These are phyloP conservation scores for barrel medic (Medicago truncatula) DNA, from an alignment of 306 rosid species.

Conservation along the genomic window MtrunA17r5.0-ANR NC_053048.1:42516501-42517000, in stretches of 20 bases:
- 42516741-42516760: neutral
- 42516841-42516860: neutral
- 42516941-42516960: neutral
- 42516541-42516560: too few species aligned
- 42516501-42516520: too few species aligned
- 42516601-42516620: too few species aligned
- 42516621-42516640: too few species aligned
- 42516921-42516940: accelerated
- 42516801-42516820: neutral
- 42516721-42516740: neutral
- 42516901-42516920: neutral
- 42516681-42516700: neutral
- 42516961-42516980: neutral
- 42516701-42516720: neutral
- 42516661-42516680: neutral
- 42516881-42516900: accelerated
- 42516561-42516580: too few species aligned
- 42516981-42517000: too few species aligned
- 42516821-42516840: neutral
- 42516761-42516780: neutral
- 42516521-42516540: too few species aligned
- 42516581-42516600: too few species aligned
- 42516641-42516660: neutral
- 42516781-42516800: neutral
- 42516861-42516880: neutral